Base-by-base conservation (phyloP, 208 protist species). In the Zelonia costaricensis region DNA sequence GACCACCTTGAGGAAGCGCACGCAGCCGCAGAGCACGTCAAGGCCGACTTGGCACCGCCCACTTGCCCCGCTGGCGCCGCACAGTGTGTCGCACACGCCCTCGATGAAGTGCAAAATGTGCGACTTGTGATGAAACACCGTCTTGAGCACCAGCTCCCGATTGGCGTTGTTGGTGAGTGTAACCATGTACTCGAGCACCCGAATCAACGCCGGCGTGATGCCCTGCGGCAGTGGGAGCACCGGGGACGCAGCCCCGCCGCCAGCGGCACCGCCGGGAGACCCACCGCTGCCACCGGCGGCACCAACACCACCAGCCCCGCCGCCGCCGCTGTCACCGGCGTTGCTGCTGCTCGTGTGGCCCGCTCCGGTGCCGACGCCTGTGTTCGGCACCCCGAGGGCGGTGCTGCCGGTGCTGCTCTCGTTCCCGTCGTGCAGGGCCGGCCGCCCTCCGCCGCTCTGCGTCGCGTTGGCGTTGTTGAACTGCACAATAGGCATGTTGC, bases 101-200 rank as follows among this genome's bases (percentile, higher is more conserved):
- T 86, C 83, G 6, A 90, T 74, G 56, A 74, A 92, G 36, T 68
- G 40, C 44, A 84, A 42, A n/a, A 92, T 74, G 62, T 67, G 74
- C 6, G 77, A 85, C 30, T 87, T 88, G 67, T 70, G 61, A 65
- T 76, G 59, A 30, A 92, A 86, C 23, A 92, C 71, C 1, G 67
- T 70, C 47, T 74, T 74, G 16, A 92, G 63, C 31, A 88, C 15
- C 25, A 76, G 20, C 39, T 89, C 86, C 0, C 82, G 82, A 55
- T 86, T 90, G 7, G 70, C 70, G 10, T 60, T 45, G 45, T 40
- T 79, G 20, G 78, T 52, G 7, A 84, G 61, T 9, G 30, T 7
- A 15, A 88, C 61, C 42, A 89, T 66, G 71, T 87, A 89, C 53
- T 86, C 81, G 18, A 92, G 66, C 9, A 90, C 61, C 18, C 74